Conservation (phyloP, 1,139 yeast genomes). For the Hyphopichia burtonii region DNA sequence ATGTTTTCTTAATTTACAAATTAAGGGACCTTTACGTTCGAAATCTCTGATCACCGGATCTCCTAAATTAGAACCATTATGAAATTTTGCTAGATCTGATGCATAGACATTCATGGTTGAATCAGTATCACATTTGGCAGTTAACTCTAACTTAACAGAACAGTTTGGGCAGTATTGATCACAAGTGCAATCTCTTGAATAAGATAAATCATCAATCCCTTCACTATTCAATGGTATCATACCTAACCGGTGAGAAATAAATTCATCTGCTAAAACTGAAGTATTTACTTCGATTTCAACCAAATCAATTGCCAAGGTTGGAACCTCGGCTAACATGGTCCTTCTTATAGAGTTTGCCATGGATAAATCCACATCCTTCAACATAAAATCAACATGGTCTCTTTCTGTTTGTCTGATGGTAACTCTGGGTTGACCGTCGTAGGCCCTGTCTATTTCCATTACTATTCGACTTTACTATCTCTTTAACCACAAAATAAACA, state of each 20-base stretch:
- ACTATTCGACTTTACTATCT: too few relatives aligned
- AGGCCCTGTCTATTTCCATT: conserved; percentile 38
- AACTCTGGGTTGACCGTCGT: conserved; percentile 62
- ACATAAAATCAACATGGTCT: conserved; percentile 87
- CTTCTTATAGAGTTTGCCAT: conserved; percentile 92
- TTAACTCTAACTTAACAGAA: conserved; percentile 79
- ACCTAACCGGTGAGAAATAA: conserved; percentile 90
- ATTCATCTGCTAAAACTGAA: conserved; percentile 94
- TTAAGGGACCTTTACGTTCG: conserved; percentile 75
- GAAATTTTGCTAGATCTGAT: conserved; percentile 65
- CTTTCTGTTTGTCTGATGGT: conserved; percentile 83
- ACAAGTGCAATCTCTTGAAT: conserved; percentile 95
- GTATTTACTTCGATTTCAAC: conserved; percentile 94
- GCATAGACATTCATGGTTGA: conserved; percentile 89
- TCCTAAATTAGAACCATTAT: conserved; percentile 58
- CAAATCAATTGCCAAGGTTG: conserved; percentile 91
- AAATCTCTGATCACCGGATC: conserved; percentile 82
- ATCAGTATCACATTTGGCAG: conserved; percentile 87
- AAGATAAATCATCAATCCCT: conserved; percentile 75
- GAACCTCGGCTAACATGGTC: conserved; percentile 93
- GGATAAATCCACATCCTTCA: conserved; percentile 84
- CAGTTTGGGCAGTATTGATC: conserved; percentile 96
- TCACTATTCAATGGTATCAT: conserved; percentile 83
- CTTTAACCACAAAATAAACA: too few relatives aligned
- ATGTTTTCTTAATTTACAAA: conserved; percentile 88